Percentiles rank a stretch among this genome's conserved stretches.
Conservation (phyloP, 495 filamentous ascomycete genomes). For the Clavariopsis aquatica region DNA sequence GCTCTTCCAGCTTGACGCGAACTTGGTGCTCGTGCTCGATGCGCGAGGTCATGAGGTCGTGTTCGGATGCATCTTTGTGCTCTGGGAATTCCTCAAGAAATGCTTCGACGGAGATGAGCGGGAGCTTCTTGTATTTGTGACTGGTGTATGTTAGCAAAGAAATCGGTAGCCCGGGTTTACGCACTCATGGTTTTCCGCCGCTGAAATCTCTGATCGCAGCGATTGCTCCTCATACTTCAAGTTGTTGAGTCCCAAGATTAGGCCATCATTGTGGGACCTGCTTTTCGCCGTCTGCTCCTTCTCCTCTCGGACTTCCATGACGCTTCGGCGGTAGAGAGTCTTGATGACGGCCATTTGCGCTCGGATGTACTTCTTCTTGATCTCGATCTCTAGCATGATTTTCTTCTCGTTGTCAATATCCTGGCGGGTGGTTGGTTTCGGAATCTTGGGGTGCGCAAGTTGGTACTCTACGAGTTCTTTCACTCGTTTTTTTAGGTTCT, state of each 20-base stretch:
- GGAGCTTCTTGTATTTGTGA: constrained; percentile 83
- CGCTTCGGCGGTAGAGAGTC: constrained; percentile 75
- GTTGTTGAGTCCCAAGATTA: constrained; percentile 93
- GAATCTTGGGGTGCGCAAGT: constrained; percentile 1
- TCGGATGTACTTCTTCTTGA: constrained; percentile 76
- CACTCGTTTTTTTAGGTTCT: constrained; percentile 10
- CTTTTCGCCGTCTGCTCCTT: constrained; percentile 84
- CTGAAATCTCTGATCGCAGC: constrained; percentile 83
- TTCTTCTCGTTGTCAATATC: constrained; percentile 43
- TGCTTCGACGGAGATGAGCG: constrained; percentile 78
- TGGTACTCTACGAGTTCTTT: constrained; percentile 21
- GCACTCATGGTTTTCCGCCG: constrained; percentile 90
- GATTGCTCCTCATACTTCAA: constrained; percentile 95
- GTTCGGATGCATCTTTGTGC: constrained; percentile 65
- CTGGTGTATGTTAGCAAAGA: constrained; percentile 51
- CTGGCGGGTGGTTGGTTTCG: not conserved
- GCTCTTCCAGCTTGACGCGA: constrained; percentile 82
- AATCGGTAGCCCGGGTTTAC: constrained; percentile 42
- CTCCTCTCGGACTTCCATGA: constrained; percentile 78
- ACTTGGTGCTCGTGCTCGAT: constrained; percentile 89
- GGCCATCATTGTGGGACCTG: constrained; percentile 83
- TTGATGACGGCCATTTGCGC: constrained; percentile 80
- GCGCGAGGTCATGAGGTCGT: constrained; percentile 83
- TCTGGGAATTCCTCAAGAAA: constrained; percentile 81
- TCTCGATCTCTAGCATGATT: constrained; percentile 63